A percentile compares a stretch with the other conserved stretches of the same genome.
phyloP scores from a whole-genome alignment of 306 rosid genomes.

The Acacia melanoxylon region DNA sequence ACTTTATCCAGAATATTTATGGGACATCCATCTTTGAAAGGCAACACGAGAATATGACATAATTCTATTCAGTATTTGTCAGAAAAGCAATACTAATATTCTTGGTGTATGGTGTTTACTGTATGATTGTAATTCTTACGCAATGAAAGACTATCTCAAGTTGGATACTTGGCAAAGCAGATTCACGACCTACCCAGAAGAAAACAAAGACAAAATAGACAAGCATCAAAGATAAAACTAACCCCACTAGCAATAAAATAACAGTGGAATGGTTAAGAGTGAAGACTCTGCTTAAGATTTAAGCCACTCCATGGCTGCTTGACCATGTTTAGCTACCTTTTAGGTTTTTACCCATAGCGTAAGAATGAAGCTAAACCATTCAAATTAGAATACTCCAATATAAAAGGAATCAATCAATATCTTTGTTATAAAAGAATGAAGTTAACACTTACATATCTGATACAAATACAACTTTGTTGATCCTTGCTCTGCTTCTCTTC shows the following conservation, averaged over 20 bases:
- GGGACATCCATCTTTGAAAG: neutral
- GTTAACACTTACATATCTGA: neutral
- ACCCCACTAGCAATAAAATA: neutral
- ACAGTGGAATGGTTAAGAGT: neutral
- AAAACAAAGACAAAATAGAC: neutral
- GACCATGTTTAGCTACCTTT: slow-evolving; percentile 18
- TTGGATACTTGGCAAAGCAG: neutral
- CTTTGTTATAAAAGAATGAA: slow-evolving; percentile 21
- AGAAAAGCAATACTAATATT: neutral
- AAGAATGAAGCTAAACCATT: slow-evolving; percentile 1
- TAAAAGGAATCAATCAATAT: slow-evolving; percentile 14
- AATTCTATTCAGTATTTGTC: neutral
- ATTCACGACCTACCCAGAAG: neutral
- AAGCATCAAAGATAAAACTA: neutral
- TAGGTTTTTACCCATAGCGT: slow-evolving; percentile 29
- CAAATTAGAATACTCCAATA: neutral
- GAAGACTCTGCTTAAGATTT: slow-evolving; percentile 27
- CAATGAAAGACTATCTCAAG: neutral
- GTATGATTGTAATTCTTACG: neutral
- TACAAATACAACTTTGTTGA: neutral
- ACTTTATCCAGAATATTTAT: neutral
- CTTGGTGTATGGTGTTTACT: neutral
- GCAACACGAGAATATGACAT: neutral
- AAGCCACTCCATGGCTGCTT: slow-evolving; percentile 19
- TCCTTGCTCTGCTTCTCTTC: neutral